Evolutionary conservation across 1,284 basidiomycete genomes (phyloP).

Genomic region (Trichosporon asahii): DNA sequence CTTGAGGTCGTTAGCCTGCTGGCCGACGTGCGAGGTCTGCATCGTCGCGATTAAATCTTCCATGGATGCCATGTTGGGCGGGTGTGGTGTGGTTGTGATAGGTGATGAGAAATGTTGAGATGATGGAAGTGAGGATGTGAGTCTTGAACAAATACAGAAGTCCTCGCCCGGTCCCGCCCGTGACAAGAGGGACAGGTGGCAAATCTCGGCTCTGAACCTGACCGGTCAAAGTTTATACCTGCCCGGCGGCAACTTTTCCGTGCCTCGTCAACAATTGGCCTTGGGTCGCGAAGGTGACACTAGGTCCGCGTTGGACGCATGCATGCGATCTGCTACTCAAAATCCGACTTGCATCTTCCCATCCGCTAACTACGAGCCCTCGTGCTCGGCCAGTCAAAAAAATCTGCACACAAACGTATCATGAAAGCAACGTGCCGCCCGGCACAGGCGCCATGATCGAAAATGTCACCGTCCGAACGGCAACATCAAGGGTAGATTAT

Average conservation of each 20-base stretch:
- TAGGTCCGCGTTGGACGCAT: not conserved
- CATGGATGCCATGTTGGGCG: constrained; percentile 8
- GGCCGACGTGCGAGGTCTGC: constrained; percentile 41
- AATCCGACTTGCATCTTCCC: not conserved
- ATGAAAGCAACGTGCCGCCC: not conserved
- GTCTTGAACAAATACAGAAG: not conserved
- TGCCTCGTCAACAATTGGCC: not conserved
- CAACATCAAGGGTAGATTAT: not conserved
- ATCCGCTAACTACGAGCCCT: not conserved
- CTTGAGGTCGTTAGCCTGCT: constrained; percentile 42
- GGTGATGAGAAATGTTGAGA: constrained; percentile 3
- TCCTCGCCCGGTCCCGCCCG: constrained; percentile 5
- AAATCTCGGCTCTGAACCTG: constrained; percentile 9
- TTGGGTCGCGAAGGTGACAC: not conserved
- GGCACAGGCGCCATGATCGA: not conserved
- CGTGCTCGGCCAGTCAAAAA: not conserved
- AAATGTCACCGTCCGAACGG: constrained; percentile 1
- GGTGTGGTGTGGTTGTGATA: not conserved
- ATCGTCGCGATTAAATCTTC: constrained; percentile 21
- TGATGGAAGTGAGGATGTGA: constrained; percentile 1
- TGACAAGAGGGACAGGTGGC: not conserved
- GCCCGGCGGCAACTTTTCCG: constrained; percentile 7
- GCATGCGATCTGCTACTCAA: not conserved
- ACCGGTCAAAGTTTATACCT: constrained; percentile 1
- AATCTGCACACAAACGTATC: not conserved